phyloP scores from a whole-genome alignment of 805 yeast species.

The Debaryomyces hansenii region DNA sequence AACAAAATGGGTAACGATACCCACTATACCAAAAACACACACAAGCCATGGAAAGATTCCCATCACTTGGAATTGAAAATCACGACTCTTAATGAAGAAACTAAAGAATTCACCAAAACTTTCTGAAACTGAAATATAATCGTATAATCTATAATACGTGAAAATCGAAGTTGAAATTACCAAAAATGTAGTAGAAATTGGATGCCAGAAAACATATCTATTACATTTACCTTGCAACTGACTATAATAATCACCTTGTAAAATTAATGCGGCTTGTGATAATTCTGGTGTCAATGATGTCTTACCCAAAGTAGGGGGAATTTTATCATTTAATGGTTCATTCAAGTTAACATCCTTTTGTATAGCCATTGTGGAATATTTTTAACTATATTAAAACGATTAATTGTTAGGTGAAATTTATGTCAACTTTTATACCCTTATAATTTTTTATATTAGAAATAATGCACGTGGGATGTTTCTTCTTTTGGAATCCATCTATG shows the following conservation, averaged over 20 bases:
- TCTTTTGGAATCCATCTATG: too few species aligned
- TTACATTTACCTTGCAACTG: slow-evolving; percentile 49
- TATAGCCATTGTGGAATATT: slow-evolving; percentile 24
- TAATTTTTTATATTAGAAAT: too few species aligned
- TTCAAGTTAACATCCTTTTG: slow-evolving; percentile 56
- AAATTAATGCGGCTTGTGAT: slow-evolving; percentile 58
- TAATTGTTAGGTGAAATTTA: too few species aligned
- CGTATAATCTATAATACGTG: slow-evolving; percentile 24
- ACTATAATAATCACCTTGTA: slow-evolving; percentile 62
- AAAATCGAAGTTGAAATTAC: not conserved
- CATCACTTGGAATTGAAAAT: slow-evolving; percentile 23
- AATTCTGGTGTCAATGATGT: slow-evolving; percentile 54
- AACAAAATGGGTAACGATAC: slow-evolving; percentile 39
- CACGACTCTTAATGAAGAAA: slow-evolving; percentile 20
- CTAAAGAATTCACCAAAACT: slow-evolving; percentile 26
- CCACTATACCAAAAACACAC: slow-evolving; percentile 34
- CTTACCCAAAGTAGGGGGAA: slow-evolving; percentile 53
- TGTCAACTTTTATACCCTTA: too few species aligned
- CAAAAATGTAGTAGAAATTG: slow-evolving; percentile 12
- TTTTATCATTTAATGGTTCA: slow-evolving; percentile 53
- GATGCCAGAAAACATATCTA: slow-evolving; percentile 47
- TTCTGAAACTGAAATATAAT: slow-evolving; percentile 31
- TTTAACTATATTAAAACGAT: too few species aligned
- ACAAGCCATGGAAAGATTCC: slow-evolving; percentile 38
- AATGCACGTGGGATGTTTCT: too few species aligned